Base-by-base conservation (phyloP, 2,329 filamentous ascomycete species). In the Cryphonectria radicalis region DNA sequence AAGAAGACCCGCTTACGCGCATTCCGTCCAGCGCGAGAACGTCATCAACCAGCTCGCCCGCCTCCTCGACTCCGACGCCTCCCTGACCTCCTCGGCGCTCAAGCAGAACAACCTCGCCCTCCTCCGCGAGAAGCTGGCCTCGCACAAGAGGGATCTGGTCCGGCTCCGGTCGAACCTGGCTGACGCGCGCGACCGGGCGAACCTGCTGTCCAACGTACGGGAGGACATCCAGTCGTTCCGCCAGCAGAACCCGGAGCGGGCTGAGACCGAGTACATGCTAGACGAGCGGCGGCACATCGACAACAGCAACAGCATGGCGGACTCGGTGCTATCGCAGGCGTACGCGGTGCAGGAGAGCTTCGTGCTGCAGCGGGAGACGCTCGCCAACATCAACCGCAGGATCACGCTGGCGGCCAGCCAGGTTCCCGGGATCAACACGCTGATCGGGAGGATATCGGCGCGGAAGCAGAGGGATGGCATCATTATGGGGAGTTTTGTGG, bases 301-400 rank as follows among this genome's bases (percentile, higher is more conserved):
- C 79, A 92, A 94, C 79, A 97, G 93, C 78, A 92, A 98, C 82
- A 92, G 90, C 76, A 91, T 97, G 85, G 92, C 94, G 64, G 96
- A 99, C 80, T 92, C 89, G 74, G 94, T 99, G 46, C 86, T 99
- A 72, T 95, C 92, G 79, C 96, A 98, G 84, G 96, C 96, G 10
- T 99, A 99, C 82, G 95, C 95, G 14, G 94, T 98, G 68, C 97
- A 97, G 79, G 94, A 98, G 83, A 95, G 87, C 80, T 98, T 99
- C 80, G 87, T 89, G 19, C 78, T 94, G 70, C 96, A 99, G 85
- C 87, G 95, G 73, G 95, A 98, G 85, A 95, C 92, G 37, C 82
- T 99, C 73, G 89, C 91, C 62, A 97, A 89, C 80, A 95, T 99
- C 78, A 97, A 98, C 81, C 87, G 95, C 73, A 88, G 95, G 74